These are phyloP conservation scores for Kodamaea sp. DNA, from an alignment of 1,139 yeast genomes.

Conservation along the genomic window DNA sequence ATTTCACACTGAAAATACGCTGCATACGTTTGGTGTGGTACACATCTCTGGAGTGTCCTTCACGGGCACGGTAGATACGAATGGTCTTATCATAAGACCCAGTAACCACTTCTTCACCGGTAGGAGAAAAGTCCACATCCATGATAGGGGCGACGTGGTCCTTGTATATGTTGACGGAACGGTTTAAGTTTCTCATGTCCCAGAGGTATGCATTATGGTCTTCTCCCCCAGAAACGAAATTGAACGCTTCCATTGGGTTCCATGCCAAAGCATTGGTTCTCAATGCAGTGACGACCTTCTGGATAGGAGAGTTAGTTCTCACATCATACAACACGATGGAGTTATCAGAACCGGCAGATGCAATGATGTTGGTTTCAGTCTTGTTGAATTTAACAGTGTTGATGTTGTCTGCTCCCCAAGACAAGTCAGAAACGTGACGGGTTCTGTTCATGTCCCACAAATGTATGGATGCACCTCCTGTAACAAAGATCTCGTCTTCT, in stretches of 20 bases:
- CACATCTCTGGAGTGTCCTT: slow-evolving; percentile 92
- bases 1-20: slow-evolving; percentile 80
- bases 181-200: slow-evolving; percentile 90
- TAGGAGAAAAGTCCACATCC: slow-evolving; percentile 94
- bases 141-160: slow-evolving; percentile 96
- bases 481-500: slow-evolving; percentile 71
- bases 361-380: slow-evolving; percentile 86
- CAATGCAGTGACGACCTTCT: slow-evolving; percentile 80
- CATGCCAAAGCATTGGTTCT: slow-evolving; percentile 86
- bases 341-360: slow-evolving; percentile 91
- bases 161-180: slow-evolving; percentile 81
- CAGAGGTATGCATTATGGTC: slow-evolving; percentile 94
- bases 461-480: slow-evolving; percentile 89
- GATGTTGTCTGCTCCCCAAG: slow-evolving; percentile 97
- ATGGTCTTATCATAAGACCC: slow-evolving; percentile 95
- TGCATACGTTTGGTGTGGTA: slow-evolving; percentile 99
- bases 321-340: slow-evolving; percentile 88
- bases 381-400: slow-evolving; percentile 82
- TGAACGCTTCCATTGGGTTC: slow-evolving; percentile 98
- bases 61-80: slow-evolving; percentile 70
- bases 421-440: slow-evolving; percentile 70
- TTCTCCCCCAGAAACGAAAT: slow-evolving; percentile 89
- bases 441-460: slow-evolving; percentile 87
- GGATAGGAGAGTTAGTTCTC: slow-evolving; percentile 90
- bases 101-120: slow-evolving; percentile 94